Base-by-base conservation (phyloP, 768 basidiomycete species). In the Chalciporus chontae region DNA sequence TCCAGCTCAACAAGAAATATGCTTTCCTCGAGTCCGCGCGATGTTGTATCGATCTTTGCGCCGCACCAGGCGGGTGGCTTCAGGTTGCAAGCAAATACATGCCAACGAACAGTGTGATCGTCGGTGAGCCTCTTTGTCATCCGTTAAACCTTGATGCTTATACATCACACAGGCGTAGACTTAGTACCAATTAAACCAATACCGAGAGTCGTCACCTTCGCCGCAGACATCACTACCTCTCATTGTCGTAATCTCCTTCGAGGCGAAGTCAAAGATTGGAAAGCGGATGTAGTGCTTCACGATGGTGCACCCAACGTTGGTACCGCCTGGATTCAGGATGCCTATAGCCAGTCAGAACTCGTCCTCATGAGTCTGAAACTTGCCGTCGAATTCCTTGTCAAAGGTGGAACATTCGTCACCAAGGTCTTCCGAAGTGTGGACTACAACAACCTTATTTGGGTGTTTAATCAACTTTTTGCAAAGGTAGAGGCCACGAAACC, bases 301-400 rank as follows among this genome's bases (percentile, higher is more conserved):
- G 96, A 99, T 69, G 96, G 96, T 74, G 96, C 96, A 36, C 96
- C 96, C 19, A 99, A 99, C 68, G 96, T 99, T 68, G 96, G 96
- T 75, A 91, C 92, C 10, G 96, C 96, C 11, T 99, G 96, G 96
- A 82, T 97, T 56, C 96, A 98, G 68, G 96, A 99, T 71, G 96
- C 96, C 0, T 99, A 94, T 74, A 83, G 83, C 54, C 96, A 99
- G 65, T 92, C 92, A 26, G 96, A 99, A 69, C 84, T 98, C 52
- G 96, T 97, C 45, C 78, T 98, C 52, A 94, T 89, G 87, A 87
- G 85, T 71, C 73, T 97, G 60, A 96, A 94, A 70, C 81, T 98
- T 40, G 94, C 95, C 8, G 92, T 91, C 46, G 94, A 97, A 61
- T 98, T 98, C 65, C 78, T 99, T 50, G 73, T 76, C 24, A 93